These are phyloP conservation scores for Alternaria ethzedia DNA, from an alignment of 2,329 filamentous ascomycete genomes.

Conservation along the genomic window DNA sequence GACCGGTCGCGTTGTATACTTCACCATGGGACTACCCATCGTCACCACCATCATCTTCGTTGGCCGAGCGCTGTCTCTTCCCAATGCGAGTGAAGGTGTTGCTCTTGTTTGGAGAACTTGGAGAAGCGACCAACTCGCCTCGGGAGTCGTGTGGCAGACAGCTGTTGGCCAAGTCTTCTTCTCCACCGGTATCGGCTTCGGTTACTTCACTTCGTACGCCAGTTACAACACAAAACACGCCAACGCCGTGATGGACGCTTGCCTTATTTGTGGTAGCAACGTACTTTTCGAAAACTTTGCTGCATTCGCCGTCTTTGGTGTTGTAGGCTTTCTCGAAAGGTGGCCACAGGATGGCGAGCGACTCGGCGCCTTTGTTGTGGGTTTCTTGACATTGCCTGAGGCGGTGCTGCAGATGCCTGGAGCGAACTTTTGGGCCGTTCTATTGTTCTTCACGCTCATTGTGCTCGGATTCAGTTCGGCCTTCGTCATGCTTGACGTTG, in stretches of 20 bases:
- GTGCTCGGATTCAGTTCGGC: slow-evolving; percentile 65
- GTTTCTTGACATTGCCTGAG: slow-evolving; percentile 64
- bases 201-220: slow-evolving; percentile 63
- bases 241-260: slow-evolving; percentile 65
- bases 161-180: slow-evolving; percentile 67
- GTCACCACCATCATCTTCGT: slow-evolving; percentile 64
- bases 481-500: slow-evolving; percentile 65
- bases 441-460: slow-evolving; percentile 65
- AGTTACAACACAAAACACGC: slow-evolving; percentile 64
- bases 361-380: slow-evolving; percentile 63
- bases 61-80: slow-evolving; percentile 60
- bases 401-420: slow-evolving; percentile 64
- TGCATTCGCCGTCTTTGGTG: slow-evolving; percentile 61
- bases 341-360: slow-evolving; percentile 53
- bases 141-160: slow-evolving; percentile 64
- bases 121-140: slow-evolving; percentile 59
- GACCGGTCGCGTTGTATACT: slow-evolving; percentile 66
- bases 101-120: slow-evolving; percentile 57
- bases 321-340: slow-evolving; percentile 58
- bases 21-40: slow-evolving; percentile 67
- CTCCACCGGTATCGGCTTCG: slow-evolving; percentile 65
- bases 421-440: slow-evolving; percentile 64
- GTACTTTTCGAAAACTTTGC: slow-evolving; percentile 63
- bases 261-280: slow-evolving; percentile 63
- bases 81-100: slow-evolving; percentile 61